phyloP scores from a whole-genome alignment of 768 basidiomycete genomes.

The Kwoniella sp. region DNA sequence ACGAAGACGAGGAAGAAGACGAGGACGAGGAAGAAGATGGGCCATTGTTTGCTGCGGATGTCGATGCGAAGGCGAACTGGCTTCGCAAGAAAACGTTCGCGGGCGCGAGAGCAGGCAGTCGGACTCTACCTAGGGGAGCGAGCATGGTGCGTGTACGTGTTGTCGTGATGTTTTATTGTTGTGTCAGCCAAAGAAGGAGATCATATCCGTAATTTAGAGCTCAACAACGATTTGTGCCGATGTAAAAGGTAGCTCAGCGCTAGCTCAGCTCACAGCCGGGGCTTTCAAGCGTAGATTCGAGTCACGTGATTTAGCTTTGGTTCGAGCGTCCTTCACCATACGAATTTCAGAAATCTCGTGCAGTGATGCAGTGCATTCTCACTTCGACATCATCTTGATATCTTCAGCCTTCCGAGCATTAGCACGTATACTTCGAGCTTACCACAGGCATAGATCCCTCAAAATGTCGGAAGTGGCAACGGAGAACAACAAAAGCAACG shows the following conservation, averaged over 20 bases:
- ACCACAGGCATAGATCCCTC: background rate
- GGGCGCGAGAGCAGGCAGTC: too few relatives aligned
- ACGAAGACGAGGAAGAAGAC: background rate
- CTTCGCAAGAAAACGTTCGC: background rate
- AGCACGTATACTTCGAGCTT: too few relatives aligned
- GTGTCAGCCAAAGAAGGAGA: too few relatives aligned
- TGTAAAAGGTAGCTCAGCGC: too few relatives aligned
- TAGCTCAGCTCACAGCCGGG: too few relatives aligned
- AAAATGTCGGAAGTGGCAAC: background rate
- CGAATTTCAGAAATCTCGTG: slow-evolving; percentile 1
- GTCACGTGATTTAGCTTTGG: background rate
- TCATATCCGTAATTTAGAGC: too few relatives aligned
- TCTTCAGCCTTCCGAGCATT: too few relatives aligned
- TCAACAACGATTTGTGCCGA: too few relatives aligned
- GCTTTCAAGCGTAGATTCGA: too few relatives aligned
- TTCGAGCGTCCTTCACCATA: background rate
- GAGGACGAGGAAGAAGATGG: slow-evolving; percentile 4
- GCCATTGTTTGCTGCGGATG: slow-evolving; percentile 7
- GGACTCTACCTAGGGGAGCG: background rate
- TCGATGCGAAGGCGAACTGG: slow-evolving; percentile 7
- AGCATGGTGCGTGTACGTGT: background rate
- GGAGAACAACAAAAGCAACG: background rate
- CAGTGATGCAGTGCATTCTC: too few relatives aligned
- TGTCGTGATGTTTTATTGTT: background rate
- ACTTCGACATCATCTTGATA: too few relatives aligned